Conservation (phyloP, 192 early-diverging fungal genomes). For the Chytriomyces hyalinus region DNA sequence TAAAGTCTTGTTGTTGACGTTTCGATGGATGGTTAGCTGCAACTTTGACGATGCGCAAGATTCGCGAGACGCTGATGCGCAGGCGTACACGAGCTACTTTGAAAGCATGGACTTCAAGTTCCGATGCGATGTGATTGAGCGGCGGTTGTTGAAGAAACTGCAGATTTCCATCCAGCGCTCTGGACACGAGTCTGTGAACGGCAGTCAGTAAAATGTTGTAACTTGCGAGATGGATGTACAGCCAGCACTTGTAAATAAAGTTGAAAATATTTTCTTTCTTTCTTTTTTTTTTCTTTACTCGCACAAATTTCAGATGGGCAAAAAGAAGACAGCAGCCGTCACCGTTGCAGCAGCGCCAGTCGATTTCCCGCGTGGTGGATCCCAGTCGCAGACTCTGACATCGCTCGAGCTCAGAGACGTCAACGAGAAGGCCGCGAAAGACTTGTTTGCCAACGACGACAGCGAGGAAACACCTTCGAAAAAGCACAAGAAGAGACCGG, state of each 20-base stretch:
- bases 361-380: conserved; percentile 88
- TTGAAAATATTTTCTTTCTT: not conserved
- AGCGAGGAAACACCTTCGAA: not conserved
- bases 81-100: conserved; percentile 31
- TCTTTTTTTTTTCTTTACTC: conserved; percentile 33
- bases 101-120: conserved; percentile 34
- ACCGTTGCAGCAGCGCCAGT: not conserved
- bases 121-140: conserved; percentile 27
- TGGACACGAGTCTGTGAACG: no score
- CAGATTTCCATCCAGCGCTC: not conserved
- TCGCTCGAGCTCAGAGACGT: conserved; percentile 84
- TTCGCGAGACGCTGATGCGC: not conserved
- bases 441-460: conserved; percentile 52
- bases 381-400: conserved; percentile 65
- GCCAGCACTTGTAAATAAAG: not conserved
- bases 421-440: conserved; percentile 73
- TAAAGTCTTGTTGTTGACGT: conserved; percentile 7
- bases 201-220: no score
- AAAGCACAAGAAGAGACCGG: not conserved
- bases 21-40: conserved; percentile 17
- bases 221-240: no score
- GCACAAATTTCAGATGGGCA: not conserved
- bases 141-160: conserved; percentile 9
- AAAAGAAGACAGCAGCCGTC: not conserved
- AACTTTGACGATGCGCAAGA: not conserved